These are phyloP conservation scores for Trichosanthes truncata DNA, from an alignment of 306 rosid genomes.

Conservation along the genomic window DNA sequence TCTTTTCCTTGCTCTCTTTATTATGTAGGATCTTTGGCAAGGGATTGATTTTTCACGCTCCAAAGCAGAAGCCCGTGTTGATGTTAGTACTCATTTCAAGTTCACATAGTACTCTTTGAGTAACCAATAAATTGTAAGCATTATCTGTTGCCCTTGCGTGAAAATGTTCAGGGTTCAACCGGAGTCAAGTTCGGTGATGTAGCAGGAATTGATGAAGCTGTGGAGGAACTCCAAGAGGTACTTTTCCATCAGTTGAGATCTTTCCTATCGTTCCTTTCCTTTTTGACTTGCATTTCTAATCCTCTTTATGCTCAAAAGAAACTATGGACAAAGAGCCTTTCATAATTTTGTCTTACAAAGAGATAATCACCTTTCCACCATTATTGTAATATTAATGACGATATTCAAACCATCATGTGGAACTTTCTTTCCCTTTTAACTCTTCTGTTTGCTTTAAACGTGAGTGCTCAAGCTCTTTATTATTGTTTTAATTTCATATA, in stretches of 20 bases:
- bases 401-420: neutral
- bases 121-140: conserved; percentile 6
- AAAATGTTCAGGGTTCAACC: conserved; percentile 72
- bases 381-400: neutral
- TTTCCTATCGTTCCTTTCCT: neutral
- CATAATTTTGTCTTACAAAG: neutral
- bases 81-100: conserved; percentile 42
- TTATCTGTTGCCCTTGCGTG: neutral
- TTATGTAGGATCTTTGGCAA: conserved; percentile 89
- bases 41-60: conserved; percentile 98
- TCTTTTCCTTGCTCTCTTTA: conserved; percentile 16
- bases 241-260: neutral
- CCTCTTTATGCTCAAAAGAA: neutral
- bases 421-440: neutral
- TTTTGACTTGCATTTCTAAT: neutral
- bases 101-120: conserved; percentile 8
- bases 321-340: neutral
- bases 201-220: conserved; percentile 98
- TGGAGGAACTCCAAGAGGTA: conserved; percentile 97
- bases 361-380: neutral
- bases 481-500: neutral
- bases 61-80: conserved; percentile 99
- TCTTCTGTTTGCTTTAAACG: neutral
- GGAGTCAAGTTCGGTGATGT: conserved; percentile 85
- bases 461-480: neutral